phyloP scores from a whole-genome alignment of 225 moss, liverwort and hornwort genomes.

The Ulota crispa region DNA sequence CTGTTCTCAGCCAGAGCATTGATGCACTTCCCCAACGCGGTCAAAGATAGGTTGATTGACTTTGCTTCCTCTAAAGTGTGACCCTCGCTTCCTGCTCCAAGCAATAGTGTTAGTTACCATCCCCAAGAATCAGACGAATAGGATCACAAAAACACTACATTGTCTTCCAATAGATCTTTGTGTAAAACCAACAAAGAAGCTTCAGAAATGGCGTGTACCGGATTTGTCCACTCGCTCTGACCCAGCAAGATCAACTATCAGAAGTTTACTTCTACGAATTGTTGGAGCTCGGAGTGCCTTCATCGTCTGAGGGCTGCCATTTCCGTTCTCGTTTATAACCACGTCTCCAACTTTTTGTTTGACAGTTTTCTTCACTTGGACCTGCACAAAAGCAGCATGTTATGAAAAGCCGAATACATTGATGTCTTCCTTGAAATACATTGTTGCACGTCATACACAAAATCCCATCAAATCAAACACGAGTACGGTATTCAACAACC shows the following conservation, averaged over 20 bases:
- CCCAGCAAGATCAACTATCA: slow-evolving; percentile 67
- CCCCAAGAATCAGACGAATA: not conserved
- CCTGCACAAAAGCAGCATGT: slow-evolving; percentile 36
- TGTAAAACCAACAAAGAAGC: not conserved
- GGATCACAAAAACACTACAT: not conserved
- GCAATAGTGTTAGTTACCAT: not conserved
- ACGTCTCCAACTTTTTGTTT: slow-evolving; percentile 31
- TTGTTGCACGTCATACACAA: not conserved
- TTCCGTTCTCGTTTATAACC: slow-evolving; percentile 38
- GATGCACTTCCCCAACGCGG: slow-evolving; percentile 90
- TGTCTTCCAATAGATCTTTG: not conserved
- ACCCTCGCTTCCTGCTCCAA: slow-evolving; percentile 75
- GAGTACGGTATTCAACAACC: not conserved
- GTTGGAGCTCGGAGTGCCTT: slow-evolving; percentile 57
- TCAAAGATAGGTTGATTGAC: slow-evolving; percentile 89
- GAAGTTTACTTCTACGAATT: slow-evolving; percentile 61
- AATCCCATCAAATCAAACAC: not conserved
- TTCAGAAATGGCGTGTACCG: slow-evolving; percentile 20
- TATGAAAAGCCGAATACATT: not conserved
- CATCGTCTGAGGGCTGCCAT: slow-evolving; percentile 24
- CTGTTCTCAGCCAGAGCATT: slow-evolving; percentile 94
- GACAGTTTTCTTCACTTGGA: slow-evolving; percentile 57
- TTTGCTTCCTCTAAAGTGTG: slow-evolving; percentile 96
- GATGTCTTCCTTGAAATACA: not conserved
- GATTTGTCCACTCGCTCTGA: slow-evolving; percentile 68